A percentile compares a stretch with the other conserved stretches of the same genome.
Conservation (phyloP, 257 asterid species). For the Pogostemon cablin region DNA sequence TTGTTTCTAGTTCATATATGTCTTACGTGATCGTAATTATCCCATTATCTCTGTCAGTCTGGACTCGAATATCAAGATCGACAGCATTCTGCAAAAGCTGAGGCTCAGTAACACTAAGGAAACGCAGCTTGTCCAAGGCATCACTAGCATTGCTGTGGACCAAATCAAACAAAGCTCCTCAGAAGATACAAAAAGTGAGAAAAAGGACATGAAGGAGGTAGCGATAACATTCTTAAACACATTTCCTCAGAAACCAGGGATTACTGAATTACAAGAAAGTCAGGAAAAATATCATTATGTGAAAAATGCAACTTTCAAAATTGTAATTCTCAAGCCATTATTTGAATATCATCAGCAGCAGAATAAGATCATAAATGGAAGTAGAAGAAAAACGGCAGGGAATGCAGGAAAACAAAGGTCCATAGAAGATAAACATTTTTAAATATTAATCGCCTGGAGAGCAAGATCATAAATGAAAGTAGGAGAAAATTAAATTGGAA, state of each 20-base stretch:
- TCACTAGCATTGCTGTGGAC: conserved; percentile 92
- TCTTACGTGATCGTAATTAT: conserved; percentile 78
- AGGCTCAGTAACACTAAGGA: conserved; percentile 88
- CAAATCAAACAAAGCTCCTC: conserved; percentile 23
- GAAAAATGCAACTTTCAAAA: not conserved
- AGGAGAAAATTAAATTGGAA: not conserved
- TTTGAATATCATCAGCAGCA: not conserved
- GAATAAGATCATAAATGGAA: not conserved
- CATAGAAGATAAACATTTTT: too few species aligned
- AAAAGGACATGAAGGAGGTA: not conserved
- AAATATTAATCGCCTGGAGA: not conserved
- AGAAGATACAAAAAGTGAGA: conserved; percentile 18
- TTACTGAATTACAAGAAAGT: conserved; percentile 1
- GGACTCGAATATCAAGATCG: conserved; percentile 91
- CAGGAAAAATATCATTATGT: not conserved
- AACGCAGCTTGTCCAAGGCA: conserved; percentile 97
- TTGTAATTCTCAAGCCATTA: not conserved
- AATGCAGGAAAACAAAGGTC: too few species aligned
- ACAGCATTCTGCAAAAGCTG: conserved; percentile 69
- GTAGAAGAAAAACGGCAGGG: not conserved
- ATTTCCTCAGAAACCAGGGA: not conserved
- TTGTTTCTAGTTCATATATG: not conserved
- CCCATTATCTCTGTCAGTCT: conserved; percentile 88
- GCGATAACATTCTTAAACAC: not conserved
- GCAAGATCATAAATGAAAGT: not conserved